A percentile compares a stretch with the other conserved stretches of the same genome.
phyloP scores from a whole-genome alignment of 2,329 filamentous ascomycete species.

The Westerdykella sp. region DNA sequence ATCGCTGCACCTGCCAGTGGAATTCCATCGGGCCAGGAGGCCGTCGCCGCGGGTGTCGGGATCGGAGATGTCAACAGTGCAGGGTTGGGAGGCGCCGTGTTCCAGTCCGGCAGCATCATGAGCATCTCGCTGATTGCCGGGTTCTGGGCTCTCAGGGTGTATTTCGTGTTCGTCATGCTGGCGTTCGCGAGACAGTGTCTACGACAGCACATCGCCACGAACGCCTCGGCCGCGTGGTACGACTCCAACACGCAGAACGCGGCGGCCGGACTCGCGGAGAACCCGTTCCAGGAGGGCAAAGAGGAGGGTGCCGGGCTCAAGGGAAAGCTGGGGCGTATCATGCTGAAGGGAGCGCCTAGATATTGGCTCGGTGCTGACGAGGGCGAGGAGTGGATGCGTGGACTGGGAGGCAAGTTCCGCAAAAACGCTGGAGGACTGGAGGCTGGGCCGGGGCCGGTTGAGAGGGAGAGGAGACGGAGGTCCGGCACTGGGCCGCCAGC shows the following conservation, averaged over 20 bases:
- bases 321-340: conserved; percentile 69
- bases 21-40: conserved; percentile 46
- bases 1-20: conserved; percentile 44
- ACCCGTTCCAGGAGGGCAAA: conserved; percentile 63
- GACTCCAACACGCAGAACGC: conserved; percentile 31
- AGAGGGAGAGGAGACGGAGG: conserved; percentile 56
- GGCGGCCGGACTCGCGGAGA: conserved; percentile 48
- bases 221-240: conserved; percentile 42
- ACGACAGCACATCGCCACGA: conserved; percentile 56
- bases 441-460: conserved; percentile 43
- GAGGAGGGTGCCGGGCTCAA: conserved; percentile 74
- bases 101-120: conserved; percentile 61
- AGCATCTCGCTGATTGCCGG: conserved; percentile 70
- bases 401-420: conserved; percentile 56
- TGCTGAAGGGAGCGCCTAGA: conserved; percentile 65
- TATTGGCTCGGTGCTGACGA: conserved; percentile 75
- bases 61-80: conserved; percentile 32
- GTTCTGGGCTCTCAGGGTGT: conserved; percentile 70
- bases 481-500: conserved; percentile 54
- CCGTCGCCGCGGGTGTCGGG: conserved; percentile 43
- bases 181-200: conserved; percentile 74
- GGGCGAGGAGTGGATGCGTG: conserved; percentile 61
- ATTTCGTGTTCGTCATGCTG: conserved; percentile 79
- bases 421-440: conserved; percentile 34
- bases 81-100: conserved; percentile 57